A percentile compares a stretch with the other conserved stretches of the same genome.
Evolutionary conservation across 495 filamentous ascomycete genomes (phyloP).

Genomic region (Penicillium herquei): DNA sequence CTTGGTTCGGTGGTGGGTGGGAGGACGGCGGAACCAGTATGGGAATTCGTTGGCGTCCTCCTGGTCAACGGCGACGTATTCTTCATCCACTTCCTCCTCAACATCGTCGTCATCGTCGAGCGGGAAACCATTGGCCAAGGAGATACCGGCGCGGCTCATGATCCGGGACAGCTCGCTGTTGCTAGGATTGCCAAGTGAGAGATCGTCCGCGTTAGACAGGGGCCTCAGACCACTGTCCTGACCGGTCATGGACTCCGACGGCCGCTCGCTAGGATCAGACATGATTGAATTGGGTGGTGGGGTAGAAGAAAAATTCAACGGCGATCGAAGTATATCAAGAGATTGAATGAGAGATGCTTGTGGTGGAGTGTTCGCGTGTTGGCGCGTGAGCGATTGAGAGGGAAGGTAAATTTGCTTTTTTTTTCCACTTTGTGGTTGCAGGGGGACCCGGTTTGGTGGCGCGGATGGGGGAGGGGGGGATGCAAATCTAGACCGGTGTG

Average conservation of each 20-base stretch:
- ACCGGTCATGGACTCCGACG: conserved; percentile 29
- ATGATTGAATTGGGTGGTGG: conserved; percentile 8
- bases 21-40: conserved; percentile 45
- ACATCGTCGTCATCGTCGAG: conserved; percentile 34
- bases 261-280: conserved; percentile 29
- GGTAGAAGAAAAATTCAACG: background rate
- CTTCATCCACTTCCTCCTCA: conserved; percentile 41
- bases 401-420: background rate
- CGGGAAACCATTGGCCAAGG: conserved; percentile 36
- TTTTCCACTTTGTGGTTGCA: background rate
- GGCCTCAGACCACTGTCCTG: conserved; percentile 32
- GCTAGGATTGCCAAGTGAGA: conserved; percentile 28
- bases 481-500: conserved; percentile 28
- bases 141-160: conserved; percentile 30
- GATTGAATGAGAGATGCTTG: background rate
- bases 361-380: conserved; percentile 7
- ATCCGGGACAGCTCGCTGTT: conserved; percentile 35
- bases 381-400: background rate
- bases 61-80: conserved; percentile 44
- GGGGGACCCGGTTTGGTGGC: conserved; percentile 21
- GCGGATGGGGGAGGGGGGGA: conserved; percentile 20
- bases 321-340: background rate
- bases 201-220: conserved; percentile 33
- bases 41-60: conserved; percentile 41
- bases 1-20: conserved; percentile 40